Evolutionary conservation across 176 grass and related monocot species (phyloP), one percentile per base, ranked within the genome.

Genomic region (Oryza glumipatula): DNA sequence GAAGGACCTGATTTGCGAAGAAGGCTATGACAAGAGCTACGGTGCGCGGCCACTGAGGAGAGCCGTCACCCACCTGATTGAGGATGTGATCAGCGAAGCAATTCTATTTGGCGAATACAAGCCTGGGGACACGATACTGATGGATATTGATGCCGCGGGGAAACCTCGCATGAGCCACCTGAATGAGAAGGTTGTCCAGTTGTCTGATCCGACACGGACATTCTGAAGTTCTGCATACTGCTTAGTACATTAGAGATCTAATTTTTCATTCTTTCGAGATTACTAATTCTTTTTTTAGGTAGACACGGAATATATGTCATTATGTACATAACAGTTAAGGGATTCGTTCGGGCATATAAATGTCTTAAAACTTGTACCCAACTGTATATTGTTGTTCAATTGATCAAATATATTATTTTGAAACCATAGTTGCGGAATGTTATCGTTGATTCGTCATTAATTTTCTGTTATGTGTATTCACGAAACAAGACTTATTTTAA

Each of bases 21-120:
- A 91, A 89, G 94, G 97, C 0, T 99, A 94, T n/a, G 94, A 99
- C 79, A 88, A 80, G 84, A 99, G 88, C 75, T 92, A 92, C 7
- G 97, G 93, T 0, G 97, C 97, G 0, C 90, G 94, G 19, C 93
- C 94, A 2, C 51, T 96, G 72, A 90, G 97, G 49, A 95, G 93
- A 77, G 94, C 94, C 5, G 88, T 99, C 47, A 91, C 94, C 86
- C 86, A 89, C 16, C 72, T 94, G 30, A 86, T 99, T 12, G 97
- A 99, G 84, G 97, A 94, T 91, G 81, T 88, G 43, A 54, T 96
- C 47, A 99, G 94, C 58, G 94, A 99, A 76, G 91, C 88, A 9
- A 92, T 99, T 84, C 94, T 99, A 76, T 88, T 88, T 16, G 90
- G 91, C 56, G 86, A 92, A 49, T 99, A 79, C 73, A 92, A 89